A percentile compares a stretch with the other conserved stretches of the same genome.
Conservation (phyloP, 768 basidiomycete species). For the Rhizopogon vinicolor region DNA sequence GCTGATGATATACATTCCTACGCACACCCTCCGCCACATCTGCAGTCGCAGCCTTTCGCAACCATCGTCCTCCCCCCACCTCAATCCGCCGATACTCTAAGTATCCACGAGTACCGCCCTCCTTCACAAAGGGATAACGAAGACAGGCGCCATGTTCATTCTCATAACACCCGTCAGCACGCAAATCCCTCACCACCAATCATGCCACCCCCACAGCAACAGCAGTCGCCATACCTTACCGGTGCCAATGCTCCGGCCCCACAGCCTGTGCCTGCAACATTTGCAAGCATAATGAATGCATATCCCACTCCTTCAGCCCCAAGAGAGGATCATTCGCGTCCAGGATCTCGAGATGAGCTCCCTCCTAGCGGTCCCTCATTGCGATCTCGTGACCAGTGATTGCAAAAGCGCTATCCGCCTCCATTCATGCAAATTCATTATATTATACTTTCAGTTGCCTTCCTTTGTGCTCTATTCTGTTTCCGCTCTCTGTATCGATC, state of each 20-base stretch:
- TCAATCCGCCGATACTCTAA: constrained; percentile 20
- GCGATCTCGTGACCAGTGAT: background rate
- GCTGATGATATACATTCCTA: constrained; percentile 19
- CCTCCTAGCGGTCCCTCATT: background rate
- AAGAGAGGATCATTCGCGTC: constrained; percentile 21
- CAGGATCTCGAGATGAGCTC: constrained; percentile 21
- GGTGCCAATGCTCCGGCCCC: constrained; percentile 11
- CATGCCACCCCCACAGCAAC: constrained; percentile 16
- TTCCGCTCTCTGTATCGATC: background rate
- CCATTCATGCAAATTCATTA: background rate
- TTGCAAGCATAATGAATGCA: constrained; percentile 72
- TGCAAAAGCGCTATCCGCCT: background rate
- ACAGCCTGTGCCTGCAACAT: constrained; percentile 43
- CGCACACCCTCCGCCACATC: constrained; percentile 15
- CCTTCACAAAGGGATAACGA: constrained; percentile 16
- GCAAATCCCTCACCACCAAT: constrained; percentile 19
- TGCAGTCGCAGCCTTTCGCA: constrained; percentile 20
- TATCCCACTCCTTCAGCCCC: constrained; percentile 38
- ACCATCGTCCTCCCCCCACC: constrained; percentile 29
- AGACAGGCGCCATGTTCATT: constrained; percentile 15
- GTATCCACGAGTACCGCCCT: constrained; percentile 28
- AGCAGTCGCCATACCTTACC: constrained; percentile 16
- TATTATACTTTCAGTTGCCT: background rate
- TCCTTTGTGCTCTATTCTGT: background rate
- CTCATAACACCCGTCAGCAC: constrained; percentile 9